These are phyloP conservation scores for Schizonepeta tenuifolia DNA, from an alignment of 257 asterid genomes.

Conservation along the genomic window DNA sequence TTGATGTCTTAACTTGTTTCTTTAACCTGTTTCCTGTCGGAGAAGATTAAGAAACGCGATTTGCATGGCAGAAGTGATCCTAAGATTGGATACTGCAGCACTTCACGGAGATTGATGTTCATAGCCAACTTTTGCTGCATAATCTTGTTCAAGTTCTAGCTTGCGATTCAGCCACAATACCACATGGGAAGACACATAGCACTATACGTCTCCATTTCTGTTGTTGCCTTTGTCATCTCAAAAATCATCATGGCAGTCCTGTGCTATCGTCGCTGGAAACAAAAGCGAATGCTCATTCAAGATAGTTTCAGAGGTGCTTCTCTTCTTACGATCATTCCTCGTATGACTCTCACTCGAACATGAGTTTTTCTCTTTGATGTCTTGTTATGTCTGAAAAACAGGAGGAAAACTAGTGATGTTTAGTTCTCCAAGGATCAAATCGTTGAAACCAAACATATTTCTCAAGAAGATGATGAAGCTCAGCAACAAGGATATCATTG, in stretches of 20 bases:
- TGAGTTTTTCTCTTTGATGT: background rate
- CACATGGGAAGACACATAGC: conserved; percentile 54
- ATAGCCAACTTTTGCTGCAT: background rate
- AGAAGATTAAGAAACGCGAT: background rate
- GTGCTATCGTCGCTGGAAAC: conserved; percentile 81
- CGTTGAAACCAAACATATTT: conserved; percentile 48
- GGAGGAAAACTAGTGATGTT: conserved; percentile 91
- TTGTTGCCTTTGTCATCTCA: conserved; percentile 64
- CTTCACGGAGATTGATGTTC: background rate
- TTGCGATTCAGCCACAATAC: background rate
- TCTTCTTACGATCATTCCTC: background rate
- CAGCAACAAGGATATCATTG: conserved; percentile 81
- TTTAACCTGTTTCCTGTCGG: background rate
- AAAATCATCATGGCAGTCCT: conserved; percentile 69
- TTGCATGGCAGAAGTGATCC: no score
- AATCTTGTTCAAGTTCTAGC: conserved; percentile 1
- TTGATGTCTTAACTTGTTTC: background rate
- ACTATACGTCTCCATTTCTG: conserved; percentile 68
- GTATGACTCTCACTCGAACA: background rate
- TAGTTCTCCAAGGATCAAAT: conserved; percentile 53
- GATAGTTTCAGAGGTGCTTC: conserved; percentile 56
- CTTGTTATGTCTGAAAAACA: conserved; percentile 28
- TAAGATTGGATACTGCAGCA: background rate
- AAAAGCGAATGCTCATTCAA: conserved; percentile 57
- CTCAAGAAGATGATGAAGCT: conserved; percentile 71